phyloP scores from a whole-genome alignment of 2,329 filamentous ascomycete species.

The Sporothrix humicola region DNA sequence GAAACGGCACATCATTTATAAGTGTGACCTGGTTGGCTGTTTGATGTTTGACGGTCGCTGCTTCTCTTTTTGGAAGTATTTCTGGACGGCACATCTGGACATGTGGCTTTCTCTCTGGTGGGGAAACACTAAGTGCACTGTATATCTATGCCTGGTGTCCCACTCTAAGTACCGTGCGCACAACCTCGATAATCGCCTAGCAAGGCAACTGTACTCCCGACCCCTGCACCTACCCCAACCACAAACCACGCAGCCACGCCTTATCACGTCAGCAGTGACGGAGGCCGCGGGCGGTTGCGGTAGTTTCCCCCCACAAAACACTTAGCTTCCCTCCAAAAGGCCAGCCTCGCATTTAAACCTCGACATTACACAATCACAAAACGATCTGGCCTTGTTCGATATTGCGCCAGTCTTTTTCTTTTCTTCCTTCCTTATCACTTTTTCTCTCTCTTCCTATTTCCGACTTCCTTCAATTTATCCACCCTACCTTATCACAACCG shows the following conservation, averaged over 20 bases:
- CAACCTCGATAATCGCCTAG: neutral
- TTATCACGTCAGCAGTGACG: slow-evolving; percentile 27
- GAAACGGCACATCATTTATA: slow-evolving; percentile 10
- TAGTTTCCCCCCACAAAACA: neutral
- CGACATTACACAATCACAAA: neutral
- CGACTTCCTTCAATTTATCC: neutral
- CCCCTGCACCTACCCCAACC: neutral
- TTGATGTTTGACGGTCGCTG: neutral
- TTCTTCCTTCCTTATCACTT: neutral
- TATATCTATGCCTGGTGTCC: neutral
- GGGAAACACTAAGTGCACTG: neutral
- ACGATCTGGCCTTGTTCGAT: too few relatives aligned
- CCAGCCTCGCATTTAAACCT: slow-evolving; percentile 27
- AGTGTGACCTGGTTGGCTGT: neutral
- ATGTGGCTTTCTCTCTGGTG: slow-evolving; percentile 19
- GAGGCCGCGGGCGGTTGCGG: neutral
- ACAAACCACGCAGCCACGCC: neutral
- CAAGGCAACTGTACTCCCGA: neutral
- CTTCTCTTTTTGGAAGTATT: neutral
- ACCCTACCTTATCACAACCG: neutral
- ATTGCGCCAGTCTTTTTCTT: too few relatives aligned
- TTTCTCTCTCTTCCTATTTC: neutral
- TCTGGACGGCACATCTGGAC: neutral
- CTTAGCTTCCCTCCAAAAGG: slow-evolving; percentile 8
- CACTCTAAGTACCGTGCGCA: neutral